phyloP scores from a whole-genome alignment of 1,139 yeast species.

The Protomyces pachydermus region DNA sequence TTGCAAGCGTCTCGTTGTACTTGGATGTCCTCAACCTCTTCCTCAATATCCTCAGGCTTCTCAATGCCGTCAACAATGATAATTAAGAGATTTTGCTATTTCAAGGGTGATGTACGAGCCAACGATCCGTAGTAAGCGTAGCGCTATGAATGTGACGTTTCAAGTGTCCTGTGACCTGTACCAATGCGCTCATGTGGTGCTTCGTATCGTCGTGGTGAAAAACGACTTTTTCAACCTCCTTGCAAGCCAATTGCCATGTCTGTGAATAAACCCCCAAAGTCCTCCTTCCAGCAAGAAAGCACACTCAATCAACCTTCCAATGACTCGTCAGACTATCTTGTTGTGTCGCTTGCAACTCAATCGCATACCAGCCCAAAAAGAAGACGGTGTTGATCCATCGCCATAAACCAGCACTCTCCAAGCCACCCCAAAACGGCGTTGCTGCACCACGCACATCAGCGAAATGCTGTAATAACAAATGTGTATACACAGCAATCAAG shows the following conservation, averaged over 20 bases:
- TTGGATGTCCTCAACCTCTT: conserved; percentile 79
- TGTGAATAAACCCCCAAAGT: too few relatives aligned
- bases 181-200: too few relatives aligned
- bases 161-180: too few relatives aligned
- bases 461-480: conserved; percentile 81
- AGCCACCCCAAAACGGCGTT: conserved; percentile 33
- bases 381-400: conserved; percentile 88
- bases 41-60: conserved; percentile 64
- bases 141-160: too few relatives aligned
- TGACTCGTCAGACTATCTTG: conserved; percentile 38
- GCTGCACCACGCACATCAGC: conserved; percentile 57
- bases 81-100: not conserved
- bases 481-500: conserved; percentile 90
- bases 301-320: conserved; percentile 45
- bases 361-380: conserved; percentile 69
- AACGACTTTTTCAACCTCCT: too few relatives aligned
- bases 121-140: too few relatives aligned
- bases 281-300: too few relatives aligned
- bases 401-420: conserved; percentile 76
- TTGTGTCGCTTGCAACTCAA: conserved; percentile 51
- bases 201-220: too few relatives aligned
- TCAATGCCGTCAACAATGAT: conserved; percentile 44
- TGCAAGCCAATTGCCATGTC: too few relatives aligned
- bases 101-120: too few relatives aligned
- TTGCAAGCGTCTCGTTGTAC: conserved; percentile 70